Evolutionary conservation across 768 basidiomycete genomes (phyloP).

Genomic region (Macrolepiota dolichaula): DNA sequence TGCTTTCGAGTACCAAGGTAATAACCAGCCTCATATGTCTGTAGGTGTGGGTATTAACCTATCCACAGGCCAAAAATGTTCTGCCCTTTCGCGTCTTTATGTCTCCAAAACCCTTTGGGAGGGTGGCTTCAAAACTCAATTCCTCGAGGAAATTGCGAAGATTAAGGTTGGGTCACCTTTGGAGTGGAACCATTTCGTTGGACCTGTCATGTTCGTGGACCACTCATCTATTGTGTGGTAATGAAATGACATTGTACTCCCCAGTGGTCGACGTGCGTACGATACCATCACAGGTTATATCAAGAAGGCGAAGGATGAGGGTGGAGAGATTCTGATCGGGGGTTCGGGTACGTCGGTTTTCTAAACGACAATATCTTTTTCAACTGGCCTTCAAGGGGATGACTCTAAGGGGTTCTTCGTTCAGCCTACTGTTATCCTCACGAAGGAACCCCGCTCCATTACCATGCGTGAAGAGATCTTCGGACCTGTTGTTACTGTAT

Average conservation of each 20-base stretch:
- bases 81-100: conserved; percentile 88
- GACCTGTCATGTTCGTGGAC: conserved; percentile 83
- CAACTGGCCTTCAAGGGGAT: conserved; percentile 48
- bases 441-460: conserved; percentile 82
- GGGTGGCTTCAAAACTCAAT: conserved; percentile 77
- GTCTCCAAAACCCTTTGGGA: conserved; percentile 87
- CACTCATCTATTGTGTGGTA: neutral
- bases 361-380: neutral
- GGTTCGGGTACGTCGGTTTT: conserved; percentile 53
- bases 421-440: conserved; percentile 91
- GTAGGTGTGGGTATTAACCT: neutral
- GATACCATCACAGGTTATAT: conserved; percentile 85
- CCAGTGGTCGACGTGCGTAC: conserved; percentile 79
- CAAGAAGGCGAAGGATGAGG: conserved; percentile 80
- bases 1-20: conserved; percentile 95
- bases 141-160: conserved; percentile 72
- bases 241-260: neutral
- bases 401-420: conserved; percentile 92
- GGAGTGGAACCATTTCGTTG: conserved; percentile 86
- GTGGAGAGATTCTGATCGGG: conserved; percentile 87
- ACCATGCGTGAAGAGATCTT: conserved; percentile 97
- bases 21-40: neutral
- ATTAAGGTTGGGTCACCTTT: conserved; percentile 80
- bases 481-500: conserved; percentile 89
- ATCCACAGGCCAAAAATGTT: conserved; percentile 86